phyloP scores from a whole-genome alignment of 2,329 filamentous ascomycete species.

The Thielaviopsis ethacetica region DNA sequence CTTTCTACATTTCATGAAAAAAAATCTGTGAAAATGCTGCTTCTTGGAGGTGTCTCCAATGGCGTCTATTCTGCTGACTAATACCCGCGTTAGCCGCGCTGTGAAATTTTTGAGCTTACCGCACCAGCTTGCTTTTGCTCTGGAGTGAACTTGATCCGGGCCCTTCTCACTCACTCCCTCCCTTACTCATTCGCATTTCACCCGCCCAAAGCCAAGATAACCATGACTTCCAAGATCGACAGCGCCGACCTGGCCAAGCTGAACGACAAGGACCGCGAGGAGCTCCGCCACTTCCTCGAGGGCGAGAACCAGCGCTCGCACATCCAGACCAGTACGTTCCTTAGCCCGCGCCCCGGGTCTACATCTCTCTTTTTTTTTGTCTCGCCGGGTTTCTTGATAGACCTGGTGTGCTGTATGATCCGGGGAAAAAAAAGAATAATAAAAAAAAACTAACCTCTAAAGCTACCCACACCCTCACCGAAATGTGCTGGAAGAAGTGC shows the following conservation, averaged over 20 bases:
- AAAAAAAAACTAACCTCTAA: not conserved
- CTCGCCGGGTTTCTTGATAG: not conserved
- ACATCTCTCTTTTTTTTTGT: not conserved
- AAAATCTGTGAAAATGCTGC: too few species aligned
- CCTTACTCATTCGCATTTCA: not conserved
- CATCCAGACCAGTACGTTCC: conserved; percentile 40
- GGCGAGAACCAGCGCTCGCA: conserved; percentile 77
- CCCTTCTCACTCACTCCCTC: not conserved
- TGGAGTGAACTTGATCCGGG: not conserved
- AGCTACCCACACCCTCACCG: conserved; percentile 42
- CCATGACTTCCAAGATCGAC: conserved; percentile 24
- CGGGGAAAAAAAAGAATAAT: too few species aligned
- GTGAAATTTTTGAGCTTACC: not conserved
- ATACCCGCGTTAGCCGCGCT: not conserved
- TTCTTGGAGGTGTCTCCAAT: not conserved
- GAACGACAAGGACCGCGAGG: conserved; percentile 65
- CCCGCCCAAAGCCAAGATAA: not conserved
- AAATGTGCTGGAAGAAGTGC: conserved; percentile 93
- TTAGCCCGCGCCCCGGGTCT: conserved; percentile 12
- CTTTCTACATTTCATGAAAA: too few species aligned
- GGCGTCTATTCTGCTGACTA: not conserved
- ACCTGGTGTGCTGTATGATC: too few species aligned
- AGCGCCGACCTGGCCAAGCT: conserved; percentile 56
- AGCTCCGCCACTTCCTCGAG: conserved; percentile 71
- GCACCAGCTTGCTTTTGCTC: not conserved